Evolutionary conservation across 331 rosid species (phyloP), one percentile per base, ranked within the genome.

Genomic region (Quercus phellos): DNA sequence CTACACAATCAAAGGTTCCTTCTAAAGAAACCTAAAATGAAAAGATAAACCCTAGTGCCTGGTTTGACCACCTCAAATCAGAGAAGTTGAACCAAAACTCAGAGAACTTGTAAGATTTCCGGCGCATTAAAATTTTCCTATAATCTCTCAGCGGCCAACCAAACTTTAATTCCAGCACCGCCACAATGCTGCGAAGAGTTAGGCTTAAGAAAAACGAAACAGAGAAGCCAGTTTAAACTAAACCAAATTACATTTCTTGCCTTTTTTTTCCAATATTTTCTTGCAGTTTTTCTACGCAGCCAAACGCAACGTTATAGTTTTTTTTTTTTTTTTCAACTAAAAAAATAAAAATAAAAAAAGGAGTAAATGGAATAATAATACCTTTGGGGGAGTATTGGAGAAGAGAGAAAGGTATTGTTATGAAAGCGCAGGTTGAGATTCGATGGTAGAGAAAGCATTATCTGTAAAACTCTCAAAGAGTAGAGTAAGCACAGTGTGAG

Each of bases 391-490:
- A 76, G 64, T 46, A 55, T 22, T 74, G 55, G 4, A 50, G 64
- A 68, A 42, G 80, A 77, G 9, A 58, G 38, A 12, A 73, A 70
- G 18, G 77, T 46, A n/a, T 26, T 56, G 19, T 69, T 61, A 11
- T 53, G 77, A 58, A 51, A 46, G 71, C 14, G 24, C 18, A 34
- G 5, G 71, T 30, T 34, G 32, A 76, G 74, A 61, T 21, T 70
- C 34, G 86, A 83, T 29, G 83, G 64, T 29, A 85, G 78, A 27
- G 89, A 76, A 55, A 60, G 81, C 89, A 88, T 80, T 88, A 69
- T 75, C 86, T 18, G 34, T 2, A 10, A 10, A 46, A 46, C 51
- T 46, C 51, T 46, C 4, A 4, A 2, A 58, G 67, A 34, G 4
- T 11, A 54, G 50, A 26, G 60, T 1, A 53, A 24, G 51, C 56